A percentile compares a stretch with the other conserved stretches of the same genome.
These are phyloP conservation scores for Nemania abortiva DNA, from an alignment of 2,329 filamentous ascomycete genomes.

Conservation along the genomic window DNA sequence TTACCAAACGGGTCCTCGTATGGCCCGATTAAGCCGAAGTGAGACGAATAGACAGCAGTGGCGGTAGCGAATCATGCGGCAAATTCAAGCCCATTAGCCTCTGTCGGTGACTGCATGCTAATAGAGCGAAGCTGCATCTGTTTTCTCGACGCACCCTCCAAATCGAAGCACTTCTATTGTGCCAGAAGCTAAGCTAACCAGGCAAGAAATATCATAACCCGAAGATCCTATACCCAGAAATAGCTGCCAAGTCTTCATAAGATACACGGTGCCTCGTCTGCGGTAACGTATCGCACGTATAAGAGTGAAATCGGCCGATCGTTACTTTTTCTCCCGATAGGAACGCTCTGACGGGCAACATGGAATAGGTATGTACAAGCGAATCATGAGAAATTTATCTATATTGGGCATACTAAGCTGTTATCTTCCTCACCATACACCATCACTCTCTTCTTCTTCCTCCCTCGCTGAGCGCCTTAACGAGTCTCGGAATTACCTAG, in stretches of 20 bases:
- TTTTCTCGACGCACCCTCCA: background rate
- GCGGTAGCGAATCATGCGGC: conserved; percentile 10
- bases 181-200: background rate
- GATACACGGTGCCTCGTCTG: background rate
- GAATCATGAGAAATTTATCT: too few relatives aligned
- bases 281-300: background rate
- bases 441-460: too few relatives aligned
- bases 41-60: background rate
- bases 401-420: too few relatives aligned
- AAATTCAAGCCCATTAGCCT: background rate
- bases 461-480: too few relatives aligned
- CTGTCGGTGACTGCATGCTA: background rate
- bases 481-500: too few relatives aligned
- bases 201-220: background rate
- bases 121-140: background rate
- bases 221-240: background rate
- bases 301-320: background rate
- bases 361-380: background rate
- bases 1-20: conserved; percentile 37
- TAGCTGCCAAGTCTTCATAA: background rate
- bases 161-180: background rate
- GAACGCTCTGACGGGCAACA: background rate
- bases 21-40: background rate
- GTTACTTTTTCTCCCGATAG: background rate
- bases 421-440: too few relatives aligned